Evolutionary conservation across 805 yeast genomes (phyloP), one percentile per base, ranked within the genome.

Genomic region (Candida ovalis): DNA sequence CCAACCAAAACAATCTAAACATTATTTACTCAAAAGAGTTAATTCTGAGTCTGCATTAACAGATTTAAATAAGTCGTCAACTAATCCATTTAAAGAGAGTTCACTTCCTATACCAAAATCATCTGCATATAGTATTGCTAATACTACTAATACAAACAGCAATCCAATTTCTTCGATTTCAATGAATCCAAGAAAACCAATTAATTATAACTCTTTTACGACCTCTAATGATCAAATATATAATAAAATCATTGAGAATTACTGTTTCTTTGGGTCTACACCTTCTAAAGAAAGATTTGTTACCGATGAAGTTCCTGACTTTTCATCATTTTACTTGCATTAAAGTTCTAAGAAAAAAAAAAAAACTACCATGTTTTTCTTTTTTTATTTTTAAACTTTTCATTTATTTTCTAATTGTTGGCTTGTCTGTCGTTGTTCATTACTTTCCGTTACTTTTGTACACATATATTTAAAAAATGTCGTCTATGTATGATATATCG

Each of bases 11-110:
- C 57, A 54, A 37, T 60, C 67, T n/a, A 59, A 57, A 43, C 57
- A 58, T 24, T 53, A 52, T 41, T 45, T 56, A 17, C 42, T 66
- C 42, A 63, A 63, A 38, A 67, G 64, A 40, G 62, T 60, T 37
- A 55, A 48, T 46, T 66, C 70, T 3, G 69, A 64, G 38, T 61
- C 69, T 9, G 58, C 65, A 15, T 44, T 65, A 18, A 41, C 56
- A 13, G 44, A 51, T 4, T 44, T 61, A 37, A 47, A 42, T n/a
- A 43, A 44, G 36, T 33, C 53, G 17, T 23, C 54, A 35, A 33
- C 48, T 21, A 43, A 43, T 9, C 21, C 54, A 27, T 33, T 50
- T 17, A 48, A 58, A 21, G 40, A 28, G 12, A 48, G 52, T 30
- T 54, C 58, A 42, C 52, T 12, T 32, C 24, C 37, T 15, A 22